Conservation (phyloP, 2,329 filamentous ascomycete species). For the Phyllosticta ampelicida region DNA sequence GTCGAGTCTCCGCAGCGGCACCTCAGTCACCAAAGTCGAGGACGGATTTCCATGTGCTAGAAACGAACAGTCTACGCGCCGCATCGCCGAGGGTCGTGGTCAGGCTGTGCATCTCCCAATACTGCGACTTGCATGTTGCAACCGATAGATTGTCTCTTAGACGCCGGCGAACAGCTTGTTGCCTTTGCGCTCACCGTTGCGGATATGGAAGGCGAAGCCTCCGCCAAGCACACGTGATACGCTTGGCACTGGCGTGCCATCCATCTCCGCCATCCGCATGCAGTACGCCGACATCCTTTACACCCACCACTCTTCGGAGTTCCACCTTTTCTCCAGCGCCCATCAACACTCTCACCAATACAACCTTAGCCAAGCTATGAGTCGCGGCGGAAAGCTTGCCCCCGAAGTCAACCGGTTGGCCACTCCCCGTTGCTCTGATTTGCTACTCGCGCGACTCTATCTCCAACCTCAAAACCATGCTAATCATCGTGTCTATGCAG, state of each 20-base stretch:
- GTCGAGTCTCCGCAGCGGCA: no score
- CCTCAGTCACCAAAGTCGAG: no score
- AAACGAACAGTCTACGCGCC: not conserved
- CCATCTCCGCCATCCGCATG: not conserved
- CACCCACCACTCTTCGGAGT: conserved; percentile 11
- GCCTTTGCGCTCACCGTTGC: not conserved
- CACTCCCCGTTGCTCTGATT: conserved; percentile 12
- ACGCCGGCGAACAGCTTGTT: not conserved
- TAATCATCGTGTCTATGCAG: conserved; percentile 38
- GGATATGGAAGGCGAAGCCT: not conserved
- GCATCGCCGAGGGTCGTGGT: not conserved
- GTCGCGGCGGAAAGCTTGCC: conserved; percentile 91
- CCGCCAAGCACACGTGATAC: not conserved
- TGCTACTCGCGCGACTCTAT: conserved; percentile 10
- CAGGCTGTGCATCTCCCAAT: not conserved
- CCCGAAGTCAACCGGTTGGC: conserved; percentile 96
- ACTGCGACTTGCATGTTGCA: not conserved
- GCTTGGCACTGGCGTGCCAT: not conserved
- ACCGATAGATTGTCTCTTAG: not conserved
- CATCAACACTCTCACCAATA: conserved; percentile 12
- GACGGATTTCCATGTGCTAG: no score
- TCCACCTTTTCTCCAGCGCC: conserved; percentile 9
- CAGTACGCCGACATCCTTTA: conserved; percentile 2
- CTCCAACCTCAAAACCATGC: conserved; percentile 13
- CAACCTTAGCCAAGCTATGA: conserved; percentile 59